These are phyloP conservation scores for Colletotrichum liaoningense DNA, from an alignment of 2,329 filamentous ascomycete species.

Conservation along the genomic window DNA sequence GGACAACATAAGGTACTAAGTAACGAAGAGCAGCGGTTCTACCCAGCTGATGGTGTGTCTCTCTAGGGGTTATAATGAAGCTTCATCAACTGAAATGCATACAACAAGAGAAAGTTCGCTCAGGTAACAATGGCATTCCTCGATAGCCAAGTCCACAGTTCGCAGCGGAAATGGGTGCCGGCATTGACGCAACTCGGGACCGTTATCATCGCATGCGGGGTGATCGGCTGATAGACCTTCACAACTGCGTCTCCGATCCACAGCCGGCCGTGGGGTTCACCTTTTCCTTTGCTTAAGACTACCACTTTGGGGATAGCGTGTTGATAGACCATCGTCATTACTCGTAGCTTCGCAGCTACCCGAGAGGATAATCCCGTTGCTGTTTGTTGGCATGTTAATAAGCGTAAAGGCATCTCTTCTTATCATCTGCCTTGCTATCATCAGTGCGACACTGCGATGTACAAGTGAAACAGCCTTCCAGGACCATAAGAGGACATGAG, in stretches of 20 bases:
- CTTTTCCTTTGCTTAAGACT: slow-evolving; percentile 26
- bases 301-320: slow-evolving; percentile 11
- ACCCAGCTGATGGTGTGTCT: too few species aligned
- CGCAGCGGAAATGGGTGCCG: not conserved
- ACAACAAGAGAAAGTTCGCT: not conserved
- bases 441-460: not conserved
- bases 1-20: too few species aligned
- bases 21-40: too few species aligned
- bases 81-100: too few species aligned
- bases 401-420: not conserved
- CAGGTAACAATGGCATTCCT: not conserved
- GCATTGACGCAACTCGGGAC: not conserved
- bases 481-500: not conserved
- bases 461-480: not conserved
- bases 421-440: not conserved
- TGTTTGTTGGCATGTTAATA: not conserved
- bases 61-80: too few species aligned
- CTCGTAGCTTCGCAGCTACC: not conserved
- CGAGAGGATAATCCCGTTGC: not conserved
- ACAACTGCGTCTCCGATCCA: not conserved
- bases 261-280: not conserved
- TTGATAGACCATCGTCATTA: not conserved
- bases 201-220: slow-evolving; percentile 8
- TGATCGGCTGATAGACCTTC: slow-evolving; percentile 7
- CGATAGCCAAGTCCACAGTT: not conserved